A percentile compares a stretch with the other conserved stretches of the same genome.
Evolutionary conservation across 2,329 filamentous ascomycete genomes (phyloP).

Genomic region (Aspergillus carbonarius): DNA sequence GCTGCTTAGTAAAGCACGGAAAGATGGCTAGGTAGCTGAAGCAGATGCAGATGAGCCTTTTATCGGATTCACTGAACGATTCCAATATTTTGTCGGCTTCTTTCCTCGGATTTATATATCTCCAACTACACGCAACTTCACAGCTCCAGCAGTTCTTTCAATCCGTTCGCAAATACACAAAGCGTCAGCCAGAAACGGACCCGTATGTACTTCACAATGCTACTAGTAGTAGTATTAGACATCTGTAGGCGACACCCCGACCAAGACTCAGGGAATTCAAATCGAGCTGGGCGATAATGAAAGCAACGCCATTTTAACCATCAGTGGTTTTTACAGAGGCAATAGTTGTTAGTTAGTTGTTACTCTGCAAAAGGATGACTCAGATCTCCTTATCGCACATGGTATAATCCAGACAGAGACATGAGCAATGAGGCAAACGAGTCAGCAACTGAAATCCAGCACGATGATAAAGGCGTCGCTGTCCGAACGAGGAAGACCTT

Average conservation of each 20-base stretch:
- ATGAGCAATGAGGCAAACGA: background rate
- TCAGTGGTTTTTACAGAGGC: slow-evolving; percentile 20
- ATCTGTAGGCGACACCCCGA: slow-evolving; percentile 13
- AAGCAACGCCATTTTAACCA: slow-evolving; percentile 24
- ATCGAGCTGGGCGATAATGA: slow-evolving; percentile 50
- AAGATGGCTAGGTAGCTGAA: too few species aligned
- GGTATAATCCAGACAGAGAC: slow-evolving; percentile 29
- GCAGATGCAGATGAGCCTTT: too few species aligned
- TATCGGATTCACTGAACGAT: too few species aligned
- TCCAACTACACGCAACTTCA: too few species aligned
- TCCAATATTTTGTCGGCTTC: too few species aligned
- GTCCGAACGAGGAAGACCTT: too few species aligned
- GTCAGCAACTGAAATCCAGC: too few species aligned
- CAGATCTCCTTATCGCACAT: slow-evolving; percentile 34
- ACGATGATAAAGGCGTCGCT: too few species aligned
- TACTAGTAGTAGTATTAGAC: too few species aligned
- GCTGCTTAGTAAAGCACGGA: too few species aligned
- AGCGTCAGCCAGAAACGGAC: slow-evolving; percentile 9
- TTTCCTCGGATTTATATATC: too few species aligned
- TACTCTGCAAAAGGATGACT: slow-evolving; percentile 17
- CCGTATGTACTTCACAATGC: slow-evolving; percentile 20
- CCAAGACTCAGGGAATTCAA: slow-evolving; percentile 24
- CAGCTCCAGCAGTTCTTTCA: slow-evolving; percentile 10
- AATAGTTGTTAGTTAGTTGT: too few species aligned
- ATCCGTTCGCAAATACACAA: slow-evolving; percentile 6